A percentile compares a stretch with the other conserved stretches of the same genome.
Evolutionary conservation across 1,139 yeast genomes (phyloP).

Genomic region (Blastobotrys elegans): DNA sequence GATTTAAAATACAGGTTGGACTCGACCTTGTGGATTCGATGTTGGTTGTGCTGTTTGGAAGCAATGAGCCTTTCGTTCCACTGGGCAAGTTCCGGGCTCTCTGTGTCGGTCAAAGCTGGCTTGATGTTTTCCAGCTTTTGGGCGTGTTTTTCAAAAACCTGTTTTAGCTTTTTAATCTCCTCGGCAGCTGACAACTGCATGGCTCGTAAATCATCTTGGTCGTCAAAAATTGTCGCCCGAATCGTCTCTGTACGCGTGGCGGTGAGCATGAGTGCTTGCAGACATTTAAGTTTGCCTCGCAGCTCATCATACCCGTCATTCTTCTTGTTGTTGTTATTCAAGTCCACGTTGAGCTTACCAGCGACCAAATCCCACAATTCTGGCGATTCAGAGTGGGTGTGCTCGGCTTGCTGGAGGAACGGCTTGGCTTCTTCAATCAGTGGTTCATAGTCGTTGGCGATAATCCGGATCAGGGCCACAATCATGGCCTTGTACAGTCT

Average conservation of each 20-base stretch:
- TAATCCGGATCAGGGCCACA: constrained; percentile 30
- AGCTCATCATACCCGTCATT: constrained; percentile 11
- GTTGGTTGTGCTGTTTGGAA: constrained; percentile 23
- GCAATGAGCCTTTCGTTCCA: constrained; percentile 26
- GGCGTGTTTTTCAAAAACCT: constrained; percentile 26
- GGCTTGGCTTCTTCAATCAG: constrained; percentile 22
- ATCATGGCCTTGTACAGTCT: constrained; percentile 34
- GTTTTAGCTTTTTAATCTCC: constrained; percentile 26
- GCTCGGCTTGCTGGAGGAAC: constrained; percentile 30
- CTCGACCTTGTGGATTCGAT: constrained; percentile 27
- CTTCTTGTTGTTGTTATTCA: neutral
- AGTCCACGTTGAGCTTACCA: constrained; percentile 21
- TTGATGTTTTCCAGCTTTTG: constrained; percentile 26
- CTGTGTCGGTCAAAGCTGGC: constrained; percentile 9
- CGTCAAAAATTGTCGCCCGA: constrained; percentile 31
- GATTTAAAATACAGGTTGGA: constrained; percentile 25
- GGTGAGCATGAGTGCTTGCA: constrained; percentile 26
- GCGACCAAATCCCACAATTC: constrained; percentile 29
- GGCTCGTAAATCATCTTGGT: constrained; percentile 27
- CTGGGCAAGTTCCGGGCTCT: constrained; percentile 13
- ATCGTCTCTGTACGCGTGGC: constrained; percentile 34
- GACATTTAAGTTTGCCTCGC: constrained; percentile 21
- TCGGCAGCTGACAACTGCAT: constrained; percentile 26
- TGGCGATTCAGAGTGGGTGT: constrained; percentile 30
- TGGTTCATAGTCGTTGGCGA: constrained; percentile 32